Percentiles rank a stretch among this genome's conserved stretches.
Conservation (phyloP, 78 protist species). For the Dictyostelium capitatum region DNA sequence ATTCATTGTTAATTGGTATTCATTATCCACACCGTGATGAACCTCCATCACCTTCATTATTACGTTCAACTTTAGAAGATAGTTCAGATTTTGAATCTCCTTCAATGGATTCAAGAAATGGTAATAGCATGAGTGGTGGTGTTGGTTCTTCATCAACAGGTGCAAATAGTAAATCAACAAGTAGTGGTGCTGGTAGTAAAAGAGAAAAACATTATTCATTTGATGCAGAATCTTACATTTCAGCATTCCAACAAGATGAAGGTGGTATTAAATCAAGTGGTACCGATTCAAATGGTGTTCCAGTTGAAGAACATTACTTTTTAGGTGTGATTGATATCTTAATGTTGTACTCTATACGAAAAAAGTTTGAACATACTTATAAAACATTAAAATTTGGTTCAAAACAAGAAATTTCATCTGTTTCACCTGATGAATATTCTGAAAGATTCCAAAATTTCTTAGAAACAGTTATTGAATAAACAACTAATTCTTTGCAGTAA, state of each 20-base stretch:
- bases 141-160: not conserved
- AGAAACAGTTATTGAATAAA: constrained; percentile 48
- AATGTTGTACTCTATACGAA: constrained; percentile 88
- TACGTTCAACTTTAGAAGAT: constrained; percentile 3
- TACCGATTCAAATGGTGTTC: not conserved
- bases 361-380: constrained; percentile 88
- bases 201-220: not conserved
- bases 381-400: constrained; percentile 81
- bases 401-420: constrained; percentile 78
- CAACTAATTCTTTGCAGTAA: too few relatives aligned
- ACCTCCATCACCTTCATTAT: constrained; percentile 63
- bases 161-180: not conserved
- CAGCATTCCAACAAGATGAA: constrained; percentile 71
- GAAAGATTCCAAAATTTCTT: constrained; percentile 78
- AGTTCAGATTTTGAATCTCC: constrained; percentile 43
- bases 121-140: not conserved
- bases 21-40: constrained; percentile 69
- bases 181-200: constrained; percentile 8
- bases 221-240: constrained; percentile 30
- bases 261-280: constrained; percentile 40
- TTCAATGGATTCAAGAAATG: not conserved
- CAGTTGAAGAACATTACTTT: constrained; percentile 72
- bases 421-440: constrained; percentile 73
- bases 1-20: constrained; percentile 89
- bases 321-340: constrained; percentile 92